Conservation (phyloP, 2,329 filamentous ascomycete species). For the Apiospora marii region DNA sequence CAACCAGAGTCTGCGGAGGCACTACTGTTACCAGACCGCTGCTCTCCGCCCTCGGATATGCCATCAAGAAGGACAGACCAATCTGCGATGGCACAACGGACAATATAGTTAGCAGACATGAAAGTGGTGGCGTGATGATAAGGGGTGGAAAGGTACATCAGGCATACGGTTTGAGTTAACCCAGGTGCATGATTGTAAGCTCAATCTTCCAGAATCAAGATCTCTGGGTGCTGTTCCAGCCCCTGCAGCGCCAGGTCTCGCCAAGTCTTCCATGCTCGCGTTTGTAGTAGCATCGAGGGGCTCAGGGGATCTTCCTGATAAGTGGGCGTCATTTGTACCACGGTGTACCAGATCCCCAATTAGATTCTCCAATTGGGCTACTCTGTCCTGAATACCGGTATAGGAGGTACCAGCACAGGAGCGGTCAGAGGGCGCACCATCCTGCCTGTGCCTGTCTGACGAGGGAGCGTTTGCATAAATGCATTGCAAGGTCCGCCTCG, state of each 20-base stretch:
- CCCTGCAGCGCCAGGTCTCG: not conserved
- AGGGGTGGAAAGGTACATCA: too few relatives aligned
- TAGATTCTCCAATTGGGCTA: not conserved
- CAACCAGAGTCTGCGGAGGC: not conserved
- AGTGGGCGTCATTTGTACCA: not conserved
- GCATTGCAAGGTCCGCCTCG: constrained; percentile 24
- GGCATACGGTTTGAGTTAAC: not conserved
- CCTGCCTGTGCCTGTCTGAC: not conserved
- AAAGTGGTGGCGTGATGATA: not conserved
- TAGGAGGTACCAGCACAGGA: not conserved
- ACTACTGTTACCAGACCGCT: not conserved
- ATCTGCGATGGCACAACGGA: not conserved
- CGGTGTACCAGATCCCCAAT: not conserved
- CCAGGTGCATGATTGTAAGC: not conserved
- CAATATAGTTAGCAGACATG: not conserved
- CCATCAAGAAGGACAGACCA: constrained; percentile 14
- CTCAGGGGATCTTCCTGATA: not conserved
- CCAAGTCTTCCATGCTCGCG: not conserved
- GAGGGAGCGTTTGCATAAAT: not conserved
- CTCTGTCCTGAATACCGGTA: not conserved
- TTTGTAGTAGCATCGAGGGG: not conserved
- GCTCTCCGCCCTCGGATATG: not conserved
- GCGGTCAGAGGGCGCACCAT: constrained; percentile 7
- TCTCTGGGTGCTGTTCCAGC: not conserved
- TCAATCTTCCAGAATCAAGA: not conserved